These are phyloP conservation scores for Alternaria novae-zelandiae DNA, from an alignment of 2,329 filamentous ascomycete genomes.

Conservation along the genomic window DNA sequence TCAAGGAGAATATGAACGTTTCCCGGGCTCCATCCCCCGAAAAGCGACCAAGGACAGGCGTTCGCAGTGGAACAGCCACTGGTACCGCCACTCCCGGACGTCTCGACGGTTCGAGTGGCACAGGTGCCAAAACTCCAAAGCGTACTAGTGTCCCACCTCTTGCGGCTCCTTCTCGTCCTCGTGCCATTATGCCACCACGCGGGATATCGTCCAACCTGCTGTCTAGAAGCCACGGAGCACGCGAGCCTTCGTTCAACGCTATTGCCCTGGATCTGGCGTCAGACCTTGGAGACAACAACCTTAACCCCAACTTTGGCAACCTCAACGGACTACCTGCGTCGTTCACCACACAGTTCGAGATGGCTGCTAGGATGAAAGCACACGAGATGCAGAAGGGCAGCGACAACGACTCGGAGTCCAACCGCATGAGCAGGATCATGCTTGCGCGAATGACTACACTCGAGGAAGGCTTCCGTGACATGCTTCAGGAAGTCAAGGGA, in stretches of 20 bases:
- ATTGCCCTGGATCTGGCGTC: conserved; percentile 71
- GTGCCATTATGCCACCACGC: conserved; percentile 51
- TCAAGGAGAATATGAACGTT: conserved; percentile 48
- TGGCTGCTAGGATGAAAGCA: conserved; percentile 39
- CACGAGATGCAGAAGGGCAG: conserved; percentile 28
- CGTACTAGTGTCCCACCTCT: conserved; percentile 34
- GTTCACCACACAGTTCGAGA: conserved; percentile 71
- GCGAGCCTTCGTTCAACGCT: conserved; percentile 69
- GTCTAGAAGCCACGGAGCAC: conserved; percentile 54
- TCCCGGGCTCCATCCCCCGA: conserved; percentile 42
- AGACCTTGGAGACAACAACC: conserved; percentile 68
- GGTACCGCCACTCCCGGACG: conserved; percentile 44
- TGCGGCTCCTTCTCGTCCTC: conserved; percentile 38
- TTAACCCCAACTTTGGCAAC: conserved; percentile 66
- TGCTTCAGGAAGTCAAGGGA: conserved; percentile 80
- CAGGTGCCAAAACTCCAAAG: conserved; percentile 53
- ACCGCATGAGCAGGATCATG: conserved; percentile 71
- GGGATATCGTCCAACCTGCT: conserved; percentile 63
- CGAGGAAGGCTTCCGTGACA: conserved; percentile 87
- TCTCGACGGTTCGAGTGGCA: conserved; percentile 20
- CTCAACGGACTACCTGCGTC: conserved; percentile 72
- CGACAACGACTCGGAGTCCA: conserved; percentile 43
- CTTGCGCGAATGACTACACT: conserved; percentile 90
- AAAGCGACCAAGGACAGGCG: conserved; percentile 36
- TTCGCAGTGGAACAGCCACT: conserved; percentile 41